These are phyloP conservation scores for Tilletia walkeri DNA, from an alignment of 1,284 basidiomycete species.

Conservation along the genomic window DNA sequence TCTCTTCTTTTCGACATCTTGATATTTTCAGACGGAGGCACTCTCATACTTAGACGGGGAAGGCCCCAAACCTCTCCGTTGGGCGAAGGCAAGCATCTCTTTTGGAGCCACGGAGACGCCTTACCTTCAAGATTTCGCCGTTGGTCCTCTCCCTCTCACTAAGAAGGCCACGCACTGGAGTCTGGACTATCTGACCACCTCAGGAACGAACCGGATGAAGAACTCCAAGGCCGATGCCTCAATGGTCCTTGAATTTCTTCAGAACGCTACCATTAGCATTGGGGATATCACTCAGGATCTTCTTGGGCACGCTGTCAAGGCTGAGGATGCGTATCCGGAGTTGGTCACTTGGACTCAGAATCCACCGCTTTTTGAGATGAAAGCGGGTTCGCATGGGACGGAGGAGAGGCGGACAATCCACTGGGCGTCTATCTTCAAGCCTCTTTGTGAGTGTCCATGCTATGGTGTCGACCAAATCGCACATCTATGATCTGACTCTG, in stretches of 20 bases:
- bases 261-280: slow-evolving; percentile 26
- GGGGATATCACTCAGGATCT: slow-evolving; percentile 49
- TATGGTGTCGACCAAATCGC: no score
- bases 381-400: not conserved
- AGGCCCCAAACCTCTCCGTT: slow-evolving; percentile 35
- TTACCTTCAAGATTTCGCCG: slow-evolving; percentile 24
- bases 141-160: not conserved
- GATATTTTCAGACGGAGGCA: slow-evolving; percentile 28
- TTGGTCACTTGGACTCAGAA: not conserved
- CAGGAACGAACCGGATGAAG: slow-evolving; percentile 33
- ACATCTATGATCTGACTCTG: no score
- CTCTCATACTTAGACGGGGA: slow-evolving; percentile 43
- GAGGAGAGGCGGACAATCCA: not conserved
- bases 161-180: slow-evolving; percentile 14
- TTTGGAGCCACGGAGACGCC: slow-evolving; percentile 44
- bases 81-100: slow-evolving; percentile 43
- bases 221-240: slow-evolving; percentile 38
- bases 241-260: slow-evolving; percentile 21
- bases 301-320: slow-evolving; percentile 24
- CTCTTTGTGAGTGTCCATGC: not conserved
- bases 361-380: not conserved
- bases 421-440: not conserved
- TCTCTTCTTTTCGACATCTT: not conserved
- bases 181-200: slow-evolving; percentile 29
- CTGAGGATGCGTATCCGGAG: not conserved